Evolutionary conservation across 208 protist species (phyloP).

Genomic region (Tritrichomonas musculus): DNA sequence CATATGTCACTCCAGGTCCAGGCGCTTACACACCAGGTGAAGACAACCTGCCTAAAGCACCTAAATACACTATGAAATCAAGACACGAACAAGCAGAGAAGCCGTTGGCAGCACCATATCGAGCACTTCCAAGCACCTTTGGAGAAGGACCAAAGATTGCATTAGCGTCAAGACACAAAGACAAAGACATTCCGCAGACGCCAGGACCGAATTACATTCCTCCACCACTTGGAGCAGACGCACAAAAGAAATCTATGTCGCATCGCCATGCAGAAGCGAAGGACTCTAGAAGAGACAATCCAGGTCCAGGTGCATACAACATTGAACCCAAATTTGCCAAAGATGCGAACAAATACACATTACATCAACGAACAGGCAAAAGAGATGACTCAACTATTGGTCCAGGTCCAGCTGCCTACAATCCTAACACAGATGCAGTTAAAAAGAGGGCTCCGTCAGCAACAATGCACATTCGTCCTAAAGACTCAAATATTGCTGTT

Average conservation of each 20-base stretch:
- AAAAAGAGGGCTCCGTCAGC: background rate
- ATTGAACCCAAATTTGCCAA: background rate
- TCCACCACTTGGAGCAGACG: background rate
- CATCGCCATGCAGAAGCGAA: background rate
- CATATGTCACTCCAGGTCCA: background rate
- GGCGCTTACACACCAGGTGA: background rate
- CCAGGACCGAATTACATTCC: background rate
- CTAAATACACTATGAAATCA: background rate
- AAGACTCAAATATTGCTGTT: background rate
- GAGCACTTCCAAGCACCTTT: background rate
- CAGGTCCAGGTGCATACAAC: background rate
- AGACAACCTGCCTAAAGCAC: background rate
- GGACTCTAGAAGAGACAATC: background rate
- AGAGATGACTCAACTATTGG: too few relatives aligned
- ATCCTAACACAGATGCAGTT: background rate
- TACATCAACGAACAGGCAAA: background rate
- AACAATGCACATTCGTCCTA: background rate
- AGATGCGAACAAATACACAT: background rate
- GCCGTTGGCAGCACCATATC: background rate
- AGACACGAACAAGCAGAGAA: background rate
- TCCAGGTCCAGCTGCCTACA: background rate
- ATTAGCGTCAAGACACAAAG: background rate
- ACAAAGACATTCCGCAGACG: background rate
- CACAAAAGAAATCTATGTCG: background rate
- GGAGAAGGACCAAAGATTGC: background rate